These are phyloP conservation scores for Cercospora sp. DNA, from an alignment of 2,329 filamentous ascomycete species.

Conservation along the genomic window DNA sequence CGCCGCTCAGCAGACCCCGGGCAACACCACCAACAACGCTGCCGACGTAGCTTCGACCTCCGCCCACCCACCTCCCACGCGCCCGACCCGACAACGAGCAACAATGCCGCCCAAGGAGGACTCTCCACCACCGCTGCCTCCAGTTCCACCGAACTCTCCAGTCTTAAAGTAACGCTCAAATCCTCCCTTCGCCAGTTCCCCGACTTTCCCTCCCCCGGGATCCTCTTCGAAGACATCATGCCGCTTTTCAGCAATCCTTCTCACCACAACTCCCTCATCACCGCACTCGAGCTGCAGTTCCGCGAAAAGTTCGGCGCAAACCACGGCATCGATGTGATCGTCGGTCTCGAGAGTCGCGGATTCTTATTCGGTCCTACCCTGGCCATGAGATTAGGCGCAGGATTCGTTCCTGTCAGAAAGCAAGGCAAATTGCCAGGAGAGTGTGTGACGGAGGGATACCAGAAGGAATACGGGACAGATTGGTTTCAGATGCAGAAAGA, in stretches of 20 bases:
- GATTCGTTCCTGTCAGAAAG: conserved; percentile 93
- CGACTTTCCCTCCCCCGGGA: conserved; percentile 89
- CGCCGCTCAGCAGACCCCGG: conserved; percentile 14
- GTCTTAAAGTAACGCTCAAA: conserved; percentile 68
- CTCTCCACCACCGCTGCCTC: conserved; percentile 52
- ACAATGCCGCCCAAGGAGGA: conserved; percentile 51
- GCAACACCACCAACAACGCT: conserved; percentile 20
- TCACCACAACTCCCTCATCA: conserved; percentile 74
- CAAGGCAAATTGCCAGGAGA: conserved; percentile 91
- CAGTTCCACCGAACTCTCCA: conserved; percentile 45
- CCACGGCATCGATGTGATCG: conserved; percentile 69
- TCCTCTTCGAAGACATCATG: conserved; percentile 97
- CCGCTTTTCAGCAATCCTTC: conserved; percentile 82
- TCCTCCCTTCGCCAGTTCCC: conserved; percentile 77
- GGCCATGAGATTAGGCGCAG: conserved; percentile 76
- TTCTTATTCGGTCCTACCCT: conserved; percentile 93
- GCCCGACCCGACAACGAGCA: conserved; percentile 32
- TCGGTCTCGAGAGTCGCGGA: conserved; percentile 89
- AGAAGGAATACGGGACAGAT: conserved; percentile 96
- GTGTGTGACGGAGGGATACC: conserved; percentile 78
- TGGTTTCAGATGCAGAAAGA: conserved; percentile 94
- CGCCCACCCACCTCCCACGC: conserved; percentile 30
- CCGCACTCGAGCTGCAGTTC: conserved; percentile 82
- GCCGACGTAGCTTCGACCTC: conserved; percentile 30
- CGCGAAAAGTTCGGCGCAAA: conserved; percentile 58